These are phyloP conservation scores for Pseudocercospora fijiensis DNA, from an alignment of 2,329 filamentous ascomycete species.

Conservation along the genomic window DNA sequence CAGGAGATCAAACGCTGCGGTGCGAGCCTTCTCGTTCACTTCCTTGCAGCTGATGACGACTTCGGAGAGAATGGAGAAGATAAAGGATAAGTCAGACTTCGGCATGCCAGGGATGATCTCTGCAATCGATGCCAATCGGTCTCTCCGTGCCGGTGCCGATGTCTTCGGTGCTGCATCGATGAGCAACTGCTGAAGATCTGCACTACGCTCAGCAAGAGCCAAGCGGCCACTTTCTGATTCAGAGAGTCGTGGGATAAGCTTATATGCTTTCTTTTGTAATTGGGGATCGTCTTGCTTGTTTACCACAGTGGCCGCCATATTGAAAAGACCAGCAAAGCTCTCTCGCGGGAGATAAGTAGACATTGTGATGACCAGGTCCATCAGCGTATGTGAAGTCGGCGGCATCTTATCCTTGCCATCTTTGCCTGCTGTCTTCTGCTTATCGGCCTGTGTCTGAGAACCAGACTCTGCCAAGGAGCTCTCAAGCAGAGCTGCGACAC, in stretches of 20 bases:
- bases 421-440: slow-evolving; percentile 54
- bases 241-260: slow-evolving; percentile 86
- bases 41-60: slow-evolving; percentile 97
- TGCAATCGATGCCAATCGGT: slow-evolving; percentile 78
- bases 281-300: slow-evolving; percentile 81
- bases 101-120: slow-evolving; percentile 79
- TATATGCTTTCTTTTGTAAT: slow-evolving; percentile 98
- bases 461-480: slow-evolving; percentile 61
- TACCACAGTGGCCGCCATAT: slow-evolving; percentile 79
- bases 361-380: slow-evolving; percentile 96
- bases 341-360: slow-evolving; percentile 86
- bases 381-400: slow-evolving; percentile 87
- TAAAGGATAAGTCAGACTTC: slow-evolving; percentile 79
- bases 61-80: slow-evolving; percentile 85
- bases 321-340: slow-evolving; percentile 81
- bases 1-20: slow-evolving; percentile 83
- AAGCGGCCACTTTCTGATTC: slow-evolving; percentile 73
- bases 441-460: slow-evolving; percentile 62
- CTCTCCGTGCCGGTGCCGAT: slow-evolving; percentile 78
- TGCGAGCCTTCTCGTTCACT: slow-evolving; percentile 91
- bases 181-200: slow-evolving; percentile 79
- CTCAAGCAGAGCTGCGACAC: slow-evolving; percentile 81
- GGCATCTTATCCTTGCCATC: slow-evolving; percentile 72
- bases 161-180: slow-evolving; percentile 79
- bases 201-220: slow-evolving; percentile 73